Percentiles rank a stretch among this genome's conserved stretches.
Evolutionary conservation across 257 asterid genomes (phyloP).

Genomic region (Solanum acaule): DNA sequence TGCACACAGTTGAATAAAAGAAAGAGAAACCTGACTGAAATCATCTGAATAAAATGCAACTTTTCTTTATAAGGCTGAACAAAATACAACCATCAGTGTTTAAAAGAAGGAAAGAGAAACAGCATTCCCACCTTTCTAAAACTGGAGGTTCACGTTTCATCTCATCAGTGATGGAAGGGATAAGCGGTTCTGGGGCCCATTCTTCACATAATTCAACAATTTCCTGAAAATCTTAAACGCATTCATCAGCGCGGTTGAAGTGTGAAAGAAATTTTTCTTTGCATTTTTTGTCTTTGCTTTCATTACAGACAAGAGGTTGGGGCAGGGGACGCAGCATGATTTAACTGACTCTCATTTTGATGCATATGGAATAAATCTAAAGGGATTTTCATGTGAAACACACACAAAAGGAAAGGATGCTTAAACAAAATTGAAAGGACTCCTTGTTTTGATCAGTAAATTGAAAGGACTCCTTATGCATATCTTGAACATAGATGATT

Average conservation of each 20-base stretch:
- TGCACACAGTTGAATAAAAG: neutral
- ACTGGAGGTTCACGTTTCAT: conserved; percentile 73
- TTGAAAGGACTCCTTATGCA: neutral
- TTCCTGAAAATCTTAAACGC: conserved; percentile 51
- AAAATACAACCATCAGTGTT: neutral
- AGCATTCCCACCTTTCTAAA: conserved; percentile 57
- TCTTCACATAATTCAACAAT: conserved; percentile 90
- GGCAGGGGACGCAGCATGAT: neutral
- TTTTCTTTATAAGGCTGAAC: neutral
- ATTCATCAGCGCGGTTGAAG: neutral
- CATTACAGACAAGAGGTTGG: neutral
- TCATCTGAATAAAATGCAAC: neutral
- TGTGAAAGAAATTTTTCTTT: neutral
- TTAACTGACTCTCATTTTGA: neutral
- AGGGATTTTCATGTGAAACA: neutral
- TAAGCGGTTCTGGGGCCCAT: conserved; percentile 89
- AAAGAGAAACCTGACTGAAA: neutral
- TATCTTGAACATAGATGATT: neutral
- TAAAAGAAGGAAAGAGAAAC: neutral
- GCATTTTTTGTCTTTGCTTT: neutral
- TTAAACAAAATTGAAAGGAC: neutral
- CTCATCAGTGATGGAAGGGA: conserved; percentile 57
- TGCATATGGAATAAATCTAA: neutral
- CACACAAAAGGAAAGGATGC: neutral
- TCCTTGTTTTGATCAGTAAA: neutral